These are phyloP conservation scores for Larix kaempferi DNA, from an alignment of 75 land plant species.

Conservation along the genomic window DNA sequence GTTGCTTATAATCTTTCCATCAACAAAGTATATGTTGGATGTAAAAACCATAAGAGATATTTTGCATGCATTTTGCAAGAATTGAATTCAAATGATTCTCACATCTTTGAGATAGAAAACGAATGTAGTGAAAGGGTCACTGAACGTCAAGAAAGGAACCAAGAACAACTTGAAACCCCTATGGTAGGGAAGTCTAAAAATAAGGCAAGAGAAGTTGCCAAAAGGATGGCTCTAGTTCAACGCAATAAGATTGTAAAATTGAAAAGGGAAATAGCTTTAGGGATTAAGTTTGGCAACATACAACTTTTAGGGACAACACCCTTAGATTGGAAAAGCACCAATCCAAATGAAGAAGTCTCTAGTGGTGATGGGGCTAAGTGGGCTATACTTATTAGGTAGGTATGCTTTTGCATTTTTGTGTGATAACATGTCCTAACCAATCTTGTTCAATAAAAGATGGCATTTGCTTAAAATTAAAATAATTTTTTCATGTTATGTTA, in stretches of 20 bases:
- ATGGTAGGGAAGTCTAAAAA: background rate
- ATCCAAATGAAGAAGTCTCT: too few species aligned
- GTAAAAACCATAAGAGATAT: background rate
- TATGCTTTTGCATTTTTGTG: too few species aligned
- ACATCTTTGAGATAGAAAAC: background rate
- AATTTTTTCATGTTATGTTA: too few species aligned
- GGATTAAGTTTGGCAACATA: background rate
- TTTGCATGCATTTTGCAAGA: too few species aligned
- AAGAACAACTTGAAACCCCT: slow-evolving; percentile 3
- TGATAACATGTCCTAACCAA: too few species aligned
- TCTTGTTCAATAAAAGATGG: too few species aligned
- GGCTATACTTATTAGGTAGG: too few species aligned
- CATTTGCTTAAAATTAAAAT: too few species aligned
- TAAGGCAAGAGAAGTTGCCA: slow-evolving; percentile 1
- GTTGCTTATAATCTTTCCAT: too few species aligned
- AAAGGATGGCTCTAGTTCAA: background rate
- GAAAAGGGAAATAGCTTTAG: background rate
- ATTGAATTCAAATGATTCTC: background rate
- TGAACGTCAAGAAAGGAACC: background rate
- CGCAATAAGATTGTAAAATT: background rate
- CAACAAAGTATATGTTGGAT: background rate
- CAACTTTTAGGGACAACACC: too few species aligned
- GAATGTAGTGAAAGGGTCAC: background rate
- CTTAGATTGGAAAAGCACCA: too few species aligned
- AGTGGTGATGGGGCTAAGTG: too few species aligned